A percentile compares a stretch with the other conserved stretches of the same genome.
Conservation (phyloP, 331 rosid genomes). For the Rosa hybrid region DNA sequence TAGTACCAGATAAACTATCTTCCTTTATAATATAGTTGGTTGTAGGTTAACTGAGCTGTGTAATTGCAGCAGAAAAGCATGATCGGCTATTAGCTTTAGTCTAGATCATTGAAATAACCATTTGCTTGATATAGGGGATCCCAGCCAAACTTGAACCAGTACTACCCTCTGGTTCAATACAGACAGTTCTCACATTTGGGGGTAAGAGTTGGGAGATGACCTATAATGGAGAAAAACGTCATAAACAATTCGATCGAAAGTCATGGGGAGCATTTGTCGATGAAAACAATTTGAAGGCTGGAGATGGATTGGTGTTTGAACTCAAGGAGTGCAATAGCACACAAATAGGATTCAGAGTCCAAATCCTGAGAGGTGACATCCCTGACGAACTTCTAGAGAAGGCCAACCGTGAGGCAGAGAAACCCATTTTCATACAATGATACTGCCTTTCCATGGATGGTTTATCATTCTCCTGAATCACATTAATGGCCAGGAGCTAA, state of each 20-base stretch:
- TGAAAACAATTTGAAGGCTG: constrained; percentile 53
- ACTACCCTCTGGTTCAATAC: constrained; percentile 40
- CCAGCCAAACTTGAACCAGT: background rate
- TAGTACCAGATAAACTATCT: background rate
- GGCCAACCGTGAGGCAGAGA: constrained; percentile 25
- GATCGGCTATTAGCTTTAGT: background rate
- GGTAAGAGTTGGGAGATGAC: constrained; percentile 45
- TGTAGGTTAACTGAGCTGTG: background rate
- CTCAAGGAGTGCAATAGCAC: constrained; percentile 29
- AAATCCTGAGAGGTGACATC: constrained; percentile 71
- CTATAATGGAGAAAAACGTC: constrained; percentile 27
- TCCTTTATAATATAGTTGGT: background rate
- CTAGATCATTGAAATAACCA: background rate
- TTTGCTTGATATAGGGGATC: constrained; percentile 25
- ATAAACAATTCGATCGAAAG: constrained; percentile 17
- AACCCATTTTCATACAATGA: constrained; percentile 29
- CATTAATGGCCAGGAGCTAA: background rate
- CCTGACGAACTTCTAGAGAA: constrained; percentile 34
- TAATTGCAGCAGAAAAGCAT: background rate
- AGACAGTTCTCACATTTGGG: constrained; percentile 27
- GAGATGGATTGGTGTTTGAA: constrained; percentile 66
- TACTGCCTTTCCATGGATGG: background rate
- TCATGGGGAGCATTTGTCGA: constrained; percentile 46
- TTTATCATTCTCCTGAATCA: background rate
- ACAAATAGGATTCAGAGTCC: constrained; percentile 45